Evolutionary conservation across 345 rosid species (phyloP), one percentile per base, ranked within the genome.

Genomic region (Lepidium aucheri): DNA sequence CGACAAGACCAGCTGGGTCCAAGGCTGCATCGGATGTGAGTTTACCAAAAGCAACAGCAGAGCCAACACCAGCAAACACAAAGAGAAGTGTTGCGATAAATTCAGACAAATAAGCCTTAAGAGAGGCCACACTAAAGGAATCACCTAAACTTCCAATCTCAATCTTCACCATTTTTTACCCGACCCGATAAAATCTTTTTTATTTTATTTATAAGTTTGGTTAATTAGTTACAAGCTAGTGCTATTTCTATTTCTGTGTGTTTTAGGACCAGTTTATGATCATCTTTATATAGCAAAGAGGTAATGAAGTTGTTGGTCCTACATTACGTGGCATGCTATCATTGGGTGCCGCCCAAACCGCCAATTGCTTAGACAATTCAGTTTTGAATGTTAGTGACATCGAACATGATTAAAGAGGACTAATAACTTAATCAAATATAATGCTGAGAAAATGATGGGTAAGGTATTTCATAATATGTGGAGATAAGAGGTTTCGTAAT

Each of bases 41-140:
- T 79, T 92, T 92, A 81, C 86, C 74, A 70, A 67, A 92, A 24
- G 96, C 93, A 51, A 92, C 73, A 18, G 93, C 98, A 0, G 98
- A 89, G 14, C 98, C 96, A 75, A 89, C 96, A 8, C 93, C 96
- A 10, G 95, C 95, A 16, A 92, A 92, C 15, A 92, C 96, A 24
- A 92, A 92, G 55, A 89, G 83, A 62, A 89, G 84, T 18, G 98
- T 92, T 56, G 96, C 95, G 16, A 89, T 92, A 80, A 92, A 92
- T 77, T 92, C 98, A 9, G 96, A 58, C 8, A 87, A 71, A 63
- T 86, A 92, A 30, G 84, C 65, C 78, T 79, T 92, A 7, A 92
- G 76, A 12, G 95, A 87, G 2, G 80, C 79, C 0, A 61, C 70
- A 55, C 91, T 85, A 49, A 89, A 84, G 5, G 95, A 85, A 63